phyloP scores from a whole-genome alignment of 2,329 filamentous ascomycete species.

The Drechslerella coelobrocha region DNA sequence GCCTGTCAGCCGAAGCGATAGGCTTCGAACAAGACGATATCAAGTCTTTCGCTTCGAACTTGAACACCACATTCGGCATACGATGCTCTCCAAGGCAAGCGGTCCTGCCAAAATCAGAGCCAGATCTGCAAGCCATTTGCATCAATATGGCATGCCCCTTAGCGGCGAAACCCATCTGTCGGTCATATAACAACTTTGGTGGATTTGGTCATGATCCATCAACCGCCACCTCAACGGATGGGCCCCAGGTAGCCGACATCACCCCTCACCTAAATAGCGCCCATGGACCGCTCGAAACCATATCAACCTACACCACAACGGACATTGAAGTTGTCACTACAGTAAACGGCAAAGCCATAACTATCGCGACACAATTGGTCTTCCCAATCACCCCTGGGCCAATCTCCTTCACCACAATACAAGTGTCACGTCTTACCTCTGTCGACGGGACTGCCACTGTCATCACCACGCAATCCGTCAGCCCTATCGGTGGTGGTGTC shows the following conservation, averaged over 20 bases:
- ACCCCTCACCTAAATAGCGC: slow-evolving; percentile 19
- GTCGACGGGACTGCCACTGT: slow-evolving; percentile 22
- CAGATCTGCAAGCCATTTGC: slow-evolving; percentile 66
- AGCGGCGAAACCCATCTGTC: slow-evolving; percentile 61
- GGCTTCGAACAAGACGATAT: slow-evolving; percentile 67
- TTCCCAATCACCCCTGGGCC: slow-evolving; percentile 3
- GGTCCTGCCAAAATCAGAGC: slow-evolving; percentile 61
- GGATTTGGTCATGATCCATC: slow-evolving; percentile 21
- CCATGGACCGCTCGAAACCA: slow-evolving; percentile 1
- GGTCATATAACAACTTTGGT: slow-evolving; percentile 58
- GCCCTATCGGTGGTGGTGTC: slow-evolving; percentile 36
- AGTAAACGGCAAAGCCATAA: slow-evolving; percentile 14
- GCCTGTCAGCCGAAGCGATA: slow-evolving; percentile 65
- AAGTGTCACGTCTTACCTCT: slow-evolving; percentile 12
- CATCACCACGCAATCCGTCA: slow-evolving; percentile 15
- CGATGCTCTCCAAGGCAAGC: slow-evolving; percentile 62
- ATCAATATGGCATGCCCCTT: slow-evolving; percentile 63
- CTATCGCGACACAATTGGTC: slow-evolving; percentile 16
- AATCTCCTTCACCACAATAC: slow-evolving; percentile 23
- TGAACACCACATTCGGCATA: slow-evolving; percentile 64
- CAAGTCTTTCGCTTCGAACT: slow-evolving; percentile 61
- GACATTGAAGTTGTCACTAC: slow-evolving; percentile 21
- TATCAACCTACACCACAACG: slow-evolving; percentile 17
- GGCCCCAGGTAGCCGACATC: slow-evolving; percentile 25
- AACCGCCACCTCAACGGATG: slow-evolving; percentile 10